These are phyloP conservation scores for Anacardium occidentale DNA, from an alignment of 345 rosid genomes.

Conservation along the genomic window DNA sequence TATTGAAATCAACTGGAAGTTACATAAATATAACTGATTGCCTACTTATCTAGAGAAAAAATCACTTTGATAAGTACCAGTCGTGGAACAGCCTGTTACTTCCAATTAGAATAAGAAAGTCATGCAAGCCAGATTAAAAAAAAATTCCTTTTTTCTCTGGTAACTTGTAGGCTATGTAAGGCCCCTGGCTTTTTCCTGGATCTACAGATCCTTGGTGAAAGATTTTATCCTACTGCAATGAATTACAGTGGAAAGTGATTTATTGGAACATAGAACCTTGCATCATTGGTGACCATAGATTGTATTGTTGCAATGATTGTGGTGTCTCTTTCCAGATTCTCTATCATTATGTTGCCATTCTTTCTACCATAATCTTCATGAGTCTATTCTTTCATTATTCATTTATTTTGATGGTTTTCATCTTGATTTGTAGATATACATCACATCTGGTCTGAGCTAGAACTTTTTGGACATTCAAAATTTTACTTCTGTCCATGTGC, in stretches of 20 bases:
- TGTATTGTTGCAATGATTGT: neutral
- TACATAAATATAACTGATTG: constrained; percentile 1
- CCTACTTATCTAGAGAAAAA: neutral
- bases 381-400: neutral
- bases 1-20: neutral
- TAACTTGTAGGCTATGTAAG: neutral
- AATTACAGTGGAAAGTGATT: neutral
- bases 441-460: neutral
- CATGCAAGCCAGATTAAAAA: neutral
- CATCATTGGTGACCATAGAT: neutral
- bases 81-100: neutral
- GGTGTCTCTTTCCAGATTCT: neutral
- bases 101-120: neutral
- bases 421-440: neutral
- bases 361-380: neutral
- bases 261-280: neutral
- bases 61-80: neutral
- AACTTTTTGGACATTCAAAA: neutral
- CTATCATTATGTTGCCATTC: neutral
- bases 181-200: neutral
- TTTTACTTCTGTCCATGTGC: neutral
- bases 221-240: constrained; percentile 5
- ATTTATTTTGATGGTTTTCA: neutral
- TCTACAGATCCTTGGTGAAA: neutral
- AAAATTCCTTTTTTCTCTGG: neutral